Evolutionary conservation across 2,329 filamentous ascomycete species (phyloP).

Genomic region (Cordyceps cateniannulata): DNA sequence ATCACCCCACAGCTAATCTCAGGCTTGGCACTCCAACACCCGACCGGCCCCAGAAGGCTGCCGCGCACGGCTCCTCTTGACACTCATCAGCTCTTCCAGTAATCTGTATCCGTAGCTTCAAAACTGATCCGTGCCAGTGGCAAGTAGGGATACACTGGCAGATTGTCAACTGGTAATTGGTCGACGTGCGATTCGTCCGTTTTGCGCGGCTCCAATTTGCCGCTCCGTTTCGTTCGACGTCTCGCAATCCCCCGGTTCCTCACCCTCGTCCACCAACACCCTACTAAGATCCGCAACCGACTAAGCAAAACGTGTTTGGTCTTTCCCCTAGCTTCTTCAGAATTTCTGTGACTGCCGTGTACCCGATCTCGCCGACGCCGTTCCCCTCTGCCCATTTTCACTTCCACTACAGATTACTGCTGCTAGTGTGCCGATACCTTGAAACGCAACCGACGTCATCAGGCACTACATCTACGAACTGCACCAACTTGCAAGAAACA

Average conservation of each 20-base stretch:
- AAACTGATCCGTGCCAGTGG: no score
- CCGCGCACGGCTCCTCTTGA: background rate
- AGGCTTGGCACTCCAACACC: background rate
- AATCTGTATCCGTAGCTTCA: no score
- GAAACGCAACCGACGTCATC: background rate
- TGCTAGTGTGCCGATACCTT: background rate
- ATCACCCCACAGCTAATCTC: background rate
- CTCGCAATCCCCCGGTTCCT: background rate
- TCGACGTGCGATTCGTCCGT: background rate
- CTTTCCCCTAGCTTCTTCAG: background rate
- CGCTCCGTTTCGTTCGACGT: conserved; percentile 7
- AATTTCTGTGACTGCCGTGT: conserved; percentile 1
- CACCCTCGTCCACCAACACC: background rate
- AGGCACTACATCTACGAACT: background rate
- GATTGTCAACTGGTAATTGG: background rate
- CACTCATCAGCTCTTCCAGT: background rate
- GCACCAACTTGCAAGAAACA: background rate
- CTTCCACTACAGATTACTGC: background rate
- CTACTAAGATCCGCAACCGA: background rate
- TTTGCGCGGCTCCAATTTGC: background rate
- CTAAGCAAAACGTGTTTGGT: conserved; percentile 6
- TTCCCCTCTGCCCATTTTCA: background rate
- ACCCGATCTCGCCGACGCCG: conserved; percentile 5
- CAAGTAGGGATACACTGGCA: background rate
- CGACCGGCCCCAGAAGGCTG: background rate